Conservation (phyloP, 345 rosid species). For the Limnanthes douglasii region DNA sequence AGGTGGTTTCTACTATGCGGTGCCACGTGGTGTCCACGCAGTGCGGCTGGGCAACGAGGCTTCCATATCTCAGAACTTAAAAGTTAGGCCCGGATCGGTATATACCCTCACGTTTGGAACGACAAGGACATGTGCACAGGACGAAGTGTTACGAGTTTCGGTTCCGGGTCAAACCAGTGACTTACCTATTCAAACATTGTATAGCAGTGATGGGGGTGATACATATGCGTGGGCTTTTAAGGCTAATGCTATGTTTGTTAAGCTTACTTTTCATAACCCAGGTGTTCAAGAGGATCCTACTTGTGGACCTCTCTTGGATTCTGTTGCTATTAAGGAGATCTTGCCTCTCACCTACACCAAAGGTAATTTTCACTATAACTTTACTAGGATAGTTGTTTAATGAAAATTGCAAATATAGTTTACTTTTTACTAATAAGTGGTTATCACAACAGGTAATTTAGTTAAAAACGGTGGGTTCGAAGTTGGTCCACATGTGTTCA, state of each 20-base stretch:
- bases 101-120: constrained; percentile 71
- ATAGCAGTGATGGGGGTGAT: constrained; percentile 71
- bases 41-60: constrained; percentile 74
- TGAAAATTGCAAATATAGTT: no score
- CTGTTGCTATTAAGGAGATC: constrained; percentile 71
- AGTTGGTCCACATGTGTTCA: constrained; percentile 63
- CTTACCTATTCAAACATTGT: constrained; percentile 51
- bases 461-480: constrained; percentile 79
- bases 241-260: constrained; percentile 29
- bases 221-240: constrained; percentile 64
- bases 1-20: constrained; percentile 47
- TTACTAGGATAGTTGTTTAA: neutral
- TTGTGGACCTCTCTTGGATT: constrained; percentile 77
- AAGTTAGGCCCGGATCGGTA: constrained; percentile 20
- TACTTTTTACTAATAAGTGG: neutral
- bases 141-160: constrained; percentile 38
- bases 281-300: constrained; percentile 76
- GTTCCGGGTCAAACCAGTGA: constrained; percentile 42
- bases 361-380: constrained; percentile 15
- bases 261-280: constrained; percentile 59
- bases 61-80: constrained; percentile 45
- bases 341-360: constrained; percentile 19
- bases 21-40: constrained; percentile 74
- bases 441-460: constrained; percentile 19
- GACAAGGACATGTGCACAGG: constrained; percentile 74